Base-by-base conservation (phyloP, 805 yeast genomes). In the Ogataea allantospora region DNA sequence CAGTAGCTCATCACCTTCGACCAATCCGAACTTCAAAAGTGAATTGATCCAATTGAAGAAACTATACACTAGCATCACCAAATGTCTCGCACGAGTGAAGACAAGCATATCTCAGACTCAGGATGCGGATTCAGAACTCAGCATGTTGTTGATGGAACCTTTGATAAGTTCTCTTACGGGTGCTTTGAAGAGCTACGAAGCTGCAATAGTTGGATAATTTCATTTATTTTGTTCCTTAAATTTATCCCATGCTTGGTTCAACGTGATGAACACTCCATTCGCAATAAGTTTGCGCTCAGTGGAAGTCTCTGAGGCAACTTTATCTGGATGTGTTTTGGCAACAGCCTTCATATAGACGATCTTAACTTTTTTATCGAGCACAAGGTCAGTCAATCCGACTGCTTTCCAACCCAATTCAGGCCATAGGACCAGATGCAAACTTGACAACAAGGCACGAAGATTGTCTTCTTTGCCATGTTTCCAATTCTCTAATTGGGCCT, bases 201-300 rank as follows among this genome's bases (percentile, higher is more conserved):
- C 51, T 17, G 72, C 72, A 2, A 51, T 65, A 16, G 54, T 60
- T 27, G 53, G 51, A 19, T 38, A 50, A 46, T 41, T 12, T 36
- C n/a, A n/a, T n/a, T n/a, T 28, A 35, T 6, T 19, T 13, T 27
- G 35, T 16, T 58, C 64, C 53, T 82, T 84, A 59, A 88, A 88
- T 14, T 60, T 63, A 49, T 87, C 97, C 98, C 99, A 93, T 2
- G 97, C 88, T 49, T 78, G 75, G 60, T 88, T 91, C 44, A 93
- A 66, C 0, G 80, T 71, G 26, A 88, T 83, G 56, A 93, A 93
- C 0, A 91, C 91, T 16, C 78, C 79, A 51, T 89, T 91, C 11
- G 97, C 93, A 30, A 91, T 70, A 81, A 91, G 75, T 56, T 83
- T 81, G 40, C 77, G 76, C 52, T 88, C 95, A 5, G 79, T 66